These are phyloP conservation scores for Cyclostephanos tholiformis DNA, from an alignment of 108 stramenopile species.

Conservation along the genomic window DNA sequence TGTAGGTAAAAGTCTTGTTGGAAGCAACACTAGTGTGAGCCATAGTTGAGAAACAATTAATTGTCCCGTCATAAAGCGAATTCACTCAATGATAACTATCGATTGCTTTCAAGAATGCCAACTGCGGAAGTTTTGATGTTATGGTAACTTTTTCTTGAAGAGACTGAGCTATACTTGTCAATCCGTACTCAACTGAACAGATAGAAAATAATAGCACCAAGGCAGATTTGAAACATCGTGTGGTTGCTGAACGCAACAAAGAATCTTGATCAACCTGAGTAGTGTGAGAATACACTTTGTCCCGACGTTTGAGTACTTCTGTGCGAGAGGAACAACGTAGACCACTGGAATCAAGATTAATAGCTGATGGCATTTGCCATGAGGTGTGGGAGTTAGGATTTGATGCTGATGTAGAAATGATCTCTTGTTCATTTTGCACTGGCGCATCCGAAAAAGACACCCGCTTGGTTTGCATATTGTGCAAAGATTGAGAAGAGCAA, in stretches of 20 bases:
- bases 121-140: neutral
- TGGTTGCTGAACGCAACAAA: neutral
- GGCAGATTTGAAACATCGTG: neutral
- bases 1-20: neutral
- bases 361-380: too few relatives aligned
- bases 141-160: too few relatives aligned
- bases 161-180: too few relatives aligned
- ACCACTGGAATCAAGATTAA: too few relatives aligned
- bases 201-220: too few relatives aligned
- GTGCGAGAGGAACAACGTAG: neutral
- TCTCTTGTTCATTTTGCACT: too few relatives aligned
- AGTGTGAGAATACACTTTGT: neutral
- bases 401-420: too few relatives aligned
- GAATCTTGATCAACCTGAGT: neutral
- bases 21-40: neutral
- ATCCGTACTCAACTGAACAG: too few relatives aligned
- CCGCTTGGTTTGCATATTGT: too few relatives aligned
- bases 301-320: neutral
- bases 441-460: too few relatives aligned
- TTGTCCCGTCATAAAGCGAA: neutral
- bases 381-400: too few relatives aligned
- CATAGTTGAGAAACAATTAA: neutral
- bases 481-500: too few relatives aligned
- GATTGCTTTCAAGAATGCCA: neutral
- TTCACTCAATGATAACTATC: slow-evolving; percentile 3